Evolutionary conservation across 2,329 filamentous ascomycete species (phyloP).

Genomic region (Diplodia seriata): DNA sequence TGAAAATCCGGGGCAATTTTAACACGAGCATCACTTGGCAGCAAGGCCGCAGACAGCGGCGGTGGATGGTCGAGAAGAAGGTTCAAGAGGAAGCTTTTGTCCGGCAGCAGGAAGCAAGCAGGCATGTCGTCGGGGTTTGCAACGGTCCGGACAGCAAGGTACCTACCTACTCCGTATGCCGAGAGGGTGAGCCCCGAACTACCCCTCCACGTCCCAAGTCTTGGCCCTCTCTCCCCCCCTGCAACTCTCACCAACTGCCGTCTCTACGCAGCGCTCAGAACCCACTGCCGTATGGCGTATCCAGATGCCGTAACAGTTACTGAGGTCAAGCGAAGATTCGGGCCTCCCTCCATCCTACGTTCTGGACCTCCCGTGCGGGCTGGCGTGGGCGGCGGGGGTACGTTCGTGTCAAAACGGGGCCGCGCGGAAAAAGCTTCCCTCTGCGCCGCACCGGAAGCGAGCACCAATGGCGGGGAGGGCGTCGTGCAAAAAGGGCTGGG

Average conservation of each 20-base stretch:
- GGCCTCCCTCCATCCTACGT: background rate
- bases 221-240: background rate
- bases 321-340: background rate
- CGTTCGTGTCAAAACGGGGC: slow-evolving; percentile 3
- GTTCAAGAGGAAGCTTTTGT: background rate
- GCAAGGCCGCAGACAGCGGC: background rate
- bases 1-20: slow-evolving; percentile 3
- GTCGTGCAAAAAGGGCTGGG: background rate
- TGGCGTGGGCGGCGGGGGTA: background rate
- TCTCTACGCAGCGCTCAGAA: background rate
- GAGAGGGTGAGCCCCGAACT: background rate
- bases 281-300: no score
- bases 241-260: background rate
- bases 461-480: slow-evolving; percentile 5
- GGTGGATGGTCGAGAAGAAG: background rate
- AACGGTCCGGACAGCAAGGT: slow-evolving; percentile 11
- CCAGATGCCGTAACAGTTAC: background rate
- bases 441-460: background rate
- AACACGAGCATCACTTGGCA: background rate
- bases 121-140: background rate
- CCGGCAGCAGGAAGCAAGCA: background rate
- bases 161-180: no score
- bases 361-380: background rate
- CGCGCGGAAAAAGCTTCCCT: slow-evolving; percentile 8
- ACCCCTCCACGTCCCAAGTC: slow-evolving; percentile 4